Percentiles rank a stretch among this genome's conserved stretches.
phyloP scores from a whole-genome alignment of 371 early-diverging fungal genomes.

The Mortierella sp. region DNA sequence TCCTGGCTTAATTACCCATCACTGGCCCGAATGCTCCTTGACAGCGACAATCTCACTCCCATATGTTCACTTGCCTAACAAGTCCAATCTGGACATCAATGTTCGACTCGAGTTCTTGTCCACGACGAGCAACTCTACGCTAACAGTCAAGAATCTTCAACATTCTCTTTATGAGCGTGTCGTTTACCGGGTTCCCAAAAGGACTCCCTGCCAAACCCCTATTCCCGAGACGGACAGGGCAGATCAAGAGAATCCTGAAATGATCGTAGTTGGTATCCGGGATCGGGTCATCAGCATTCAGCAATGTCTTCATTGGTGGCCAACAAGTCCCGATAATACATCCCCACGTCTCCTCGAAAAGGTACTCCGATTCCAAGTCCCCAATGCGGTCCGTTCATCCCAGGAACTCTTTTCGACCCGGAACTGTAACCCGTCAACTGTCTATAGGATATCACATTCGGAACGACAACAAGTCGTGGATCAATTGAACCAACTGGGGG shows the following conservation, averaged over 20 bases:
- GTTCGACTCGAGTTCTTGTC: constrained; percentile 1
- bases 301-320: constrained; percentile 11
- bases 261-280: constrained; percentile 11
- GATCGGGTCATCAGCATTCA: constrained; percentile 21
- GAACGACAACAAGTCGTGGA: too few species aligned
- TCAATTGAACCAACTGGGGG: too few species aligned
- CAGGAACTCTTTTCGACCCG: constrained; percentile 14
- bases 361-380: constrained; percentile 12
- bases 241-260: not conserved
- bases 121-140: too few species aligned
- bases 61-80: constrained; percentile 18
- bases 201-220: not conserved
- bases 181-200: constrained; percentile 13
- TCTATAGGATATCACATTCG: too few species aligned
- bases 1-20: too few species aligned
- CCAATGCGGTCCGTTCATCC: constrained; percentile 11
- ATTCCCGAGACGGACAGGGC: not conserved
- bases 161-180: constrained; percentile 17
- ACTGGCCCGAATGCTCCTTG: not conserved
- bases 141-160: constrained; percentile 9
- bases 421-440: constrained; percentile 24
- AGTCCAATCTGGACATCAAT: constrained; percentile 10
- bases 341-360: not conserved
- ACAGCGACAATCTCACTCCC: constrained; percentile 10
- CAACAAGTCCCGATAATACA: not conserved